These are phyloP conservation scores for Backusella liffmaniae DNA, from an alignment of 192 early-diverging fungal species.

Conservation along the genomic window DNA sequence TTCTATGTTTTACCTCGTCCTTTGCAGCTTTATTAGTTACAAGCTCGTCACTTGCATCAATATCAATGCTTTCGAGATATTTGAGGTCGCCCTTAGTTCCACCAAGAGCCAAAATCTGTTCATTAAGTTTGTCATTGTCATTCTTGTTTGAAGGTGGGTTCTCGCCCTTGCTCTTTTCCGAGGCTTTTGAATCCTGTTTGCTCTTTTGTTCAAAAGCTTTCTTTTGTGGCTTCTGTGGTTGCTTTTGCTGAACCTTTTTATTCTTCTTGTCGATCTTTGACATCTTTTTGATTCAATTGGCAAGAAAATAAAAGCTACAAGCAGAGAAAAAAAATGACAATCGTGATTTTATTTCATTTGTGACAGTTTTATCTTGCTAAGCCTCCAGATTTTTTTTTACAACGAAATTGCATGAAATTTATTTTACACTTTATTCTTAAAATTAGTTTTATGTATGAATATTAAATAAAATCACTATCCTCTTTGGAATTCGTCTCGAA, in stretches of 20 bases:
- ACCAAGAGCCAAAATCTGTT: slow-evolving; percentile 33
- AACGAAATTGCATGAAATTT: background rate
- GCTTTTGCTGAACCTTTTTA: slow-evolving; percentile 6
- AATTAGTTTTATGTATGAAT: background rate
- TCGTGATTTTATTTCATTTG: background rate
- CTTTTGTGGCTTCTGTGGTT: background rate
- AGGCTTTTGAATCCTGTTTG: background rate
- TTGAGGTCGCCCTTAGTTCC: slow-evolving; percentile 37
- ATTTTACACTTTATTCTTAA: background rate
- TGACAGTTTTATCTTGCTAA: background rate
- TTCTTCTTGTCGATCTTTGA: slow-evolving; percentile 2
- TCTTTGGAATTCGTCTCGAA: background rate
- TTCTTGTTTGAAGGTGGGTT: background rate
- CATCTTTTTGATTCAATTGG: slow-evolving; percentile 3
- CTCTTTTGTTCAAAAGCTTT: background rate
- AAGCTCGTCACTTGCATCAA: slow-evolving; percentile 25
- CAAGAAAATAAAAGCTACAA: background rate
- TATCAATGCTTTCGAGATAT: slow-evolving; percentile 33
- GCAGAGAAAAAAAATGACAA: slow-evolving; percentile 9
- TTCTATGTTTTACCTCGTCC: slow-evolving; percentile 5
- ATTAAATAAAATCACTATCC: background rate
- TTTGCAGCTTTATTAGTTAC: background rate
- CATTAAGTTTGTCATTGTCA: slow-evolving; percentile 16
- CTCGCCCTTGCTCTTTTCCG: background rate
- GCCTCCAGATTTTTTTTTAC: background rate